Evolutionary conservation across 2,329 filamentous ascomycete genomes (phyloP).

Genomic region (Colletotrichum sp.): DNA sequence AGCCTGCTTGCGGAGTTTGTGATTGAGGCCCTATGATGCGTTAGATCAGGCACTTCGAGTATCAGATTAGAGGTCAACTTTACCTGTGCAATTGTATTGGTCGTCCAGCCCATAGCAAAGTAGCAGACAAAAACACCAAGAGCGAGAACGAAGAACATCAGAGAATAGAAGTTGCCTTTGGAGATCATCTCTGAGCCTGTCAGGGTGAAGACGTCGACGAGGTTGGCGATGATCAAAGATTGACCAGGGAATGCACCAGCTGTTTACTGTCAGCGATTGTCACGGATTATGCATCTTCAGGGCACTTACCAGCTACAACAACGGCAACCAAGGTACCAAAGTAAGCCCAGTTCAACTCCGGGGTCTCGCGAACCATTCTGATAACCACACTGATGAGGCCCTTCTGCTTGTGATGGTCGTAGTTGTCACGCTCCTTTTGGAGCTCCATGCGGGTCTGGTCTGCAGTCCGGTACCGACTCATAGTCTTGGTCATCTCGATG

Average conservation of each 20-base stretch:
- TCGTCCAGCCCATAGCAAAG: constrained; percentile 38
- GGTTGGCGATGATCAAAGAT: constrained; percentile 45
- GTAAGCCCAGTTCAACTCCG: constrained; percentile 39
- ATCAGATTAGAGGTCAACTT: background rate
- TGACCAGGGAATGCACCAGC: constrained; percentile 47
- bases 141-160: constrained; percentile 60
- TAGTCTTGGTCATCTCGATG: constrained; percentile 29
- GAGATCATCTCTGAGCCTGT: constrained; percentile 34
- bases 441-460: constrained; percentile 34
- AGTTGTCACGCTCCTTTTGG: constrained; percentile 41
- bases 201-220: constrained; percentile 46
- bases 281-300: too few relatives aligned
- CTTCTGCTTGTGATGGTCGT: constrained; percentile 35
- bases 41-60: background rate
- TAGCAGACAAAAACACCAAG: constrained; percentile 50
- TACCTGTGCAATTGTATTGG: constrained; percentile 37
- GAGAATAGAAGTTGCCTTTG: constrained; percentile 56
- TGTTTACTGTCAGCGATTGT: background rate
- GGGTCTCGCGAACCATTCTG: constrained; percentile 41
- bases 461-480: constrained; percentile 34
- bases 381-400: constrained; percentile 34
- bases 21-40: constrained; percentile 12
- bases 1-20: constrained; percentile 31
- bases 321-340: constrained; percentile 35
- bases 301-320: constrained; percentile 29